Base-by-base conservation (phyloP, 2,329 filamentous ascomycete species). In the Fusarium stilboides region DNA sequence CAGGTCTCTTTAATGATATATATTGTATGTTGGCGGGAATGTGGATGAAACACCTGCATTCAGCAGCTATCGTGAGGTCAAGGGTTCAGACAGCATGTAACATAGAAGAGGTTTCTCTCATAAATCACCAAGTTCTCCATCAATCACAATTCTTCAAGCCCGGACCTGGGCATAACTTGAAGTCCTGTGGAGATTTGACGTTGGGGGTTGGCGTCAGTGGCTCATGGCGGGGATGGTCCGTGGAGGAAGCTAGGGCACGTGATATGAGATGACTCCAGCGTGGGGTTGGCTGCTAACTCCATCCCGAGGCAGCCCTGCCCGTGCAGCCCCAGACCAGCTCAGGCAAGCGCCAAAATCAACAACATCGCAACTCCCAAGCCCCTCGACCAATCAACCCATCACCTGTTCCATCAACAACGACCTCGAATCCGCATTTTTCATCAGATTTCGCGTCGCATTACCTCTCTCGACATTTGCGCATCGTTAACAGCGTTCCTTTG, bases 381-480 rank as follows among this genome's bases (percentile, higher is more conserved):
- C 60, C 62, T 65, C 71, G 65, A 67, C 65, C 47, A 72, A 59
- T 68, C 66, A 57, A 58, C 49, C 59, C 66, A 70, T 68, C 64
- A 65, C 49, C 45, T 45, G n/a, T 52, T 66, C 42, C 73, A 77
- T 76, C 75, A 74, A 74, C 56, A 64, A 74, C 72, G 55, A 68
- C 62, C 72, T 54, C 63, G 57, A 62, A 59, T 22, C 65, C 13
- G 37, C 65, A 58, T 62, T 57, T 71, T 76, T 50, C 76, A 80
- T 80, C 78, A 68, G 73, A 74, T 50, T 28, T 70, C 72, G 57
- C 73, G 71, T 75, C 62, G 70, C 71, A 58, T 63, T 28, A 55
- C 44, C 51, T 45, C 28, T 31, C 24, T 7, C 26, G 51, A 40
- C 51, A 65, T 57, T 63, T 53, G 70, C 67, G 71, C 71, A 71